phyloP scores from a whole-genome alignment of 2,329 filamentous ascomycete species.

The Aphanoascus verrucosus region DNA sequence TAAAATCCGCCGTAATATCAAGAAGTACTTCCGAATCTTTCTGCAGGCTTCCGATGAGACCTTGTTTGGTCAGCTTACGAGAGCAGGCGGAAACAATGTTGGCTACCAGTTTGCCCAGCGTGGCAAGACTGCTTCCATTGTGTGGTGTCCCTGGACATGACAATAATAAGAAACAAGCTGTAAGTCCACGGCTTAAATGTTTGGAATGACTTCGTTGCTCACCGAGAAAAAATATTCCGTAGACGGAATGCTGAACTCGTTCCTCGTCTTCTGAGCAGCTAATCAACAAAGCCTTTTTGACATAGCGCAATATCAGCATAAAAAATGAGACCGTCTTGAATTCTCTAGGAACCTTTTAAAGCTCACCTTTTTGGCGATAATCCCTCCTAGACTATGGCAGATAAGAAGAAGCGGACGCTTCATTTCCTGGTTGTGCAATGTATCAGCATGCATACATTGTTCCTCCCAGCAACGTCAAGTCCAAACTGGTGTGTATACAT shows the following conservation, averaged over 20 bases:
- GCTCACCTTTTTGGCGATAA: slow-evolving; percentile 29
- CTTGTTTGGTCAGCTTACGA: no score
- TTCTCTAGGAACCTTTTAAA: no score
- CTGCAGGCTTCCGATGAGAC: slow-evolving; percentile 31
- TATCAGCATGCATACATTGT: no score
- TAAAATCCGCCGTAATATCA: slow-evolving; percentile 32
- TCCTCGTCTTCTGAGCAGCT: neutral
- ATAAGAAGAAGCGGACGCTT: no score
- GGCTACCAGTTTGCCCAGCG: neutral
- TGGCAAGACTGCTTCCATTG: slow-evolving; percentile 3
- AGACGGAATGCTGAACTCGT: slow-evolving; percentile 19
- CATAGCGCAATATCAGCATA: slow-evolving; percentile 17
- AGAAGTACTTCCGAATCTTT: slow-evolving; percentile 34
- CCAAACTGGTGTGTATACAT: no score
- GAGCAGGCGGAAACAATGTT: neutral
- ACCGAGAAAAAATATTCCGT: slow-evolving; percentile 28
- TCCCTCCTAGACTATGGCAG: slow-evolving; percentile 22
- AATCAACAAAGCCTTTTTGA: slow-evolving; percentile 11
- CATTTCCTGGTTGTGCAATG: no score
- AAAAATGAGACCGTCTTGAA: slow-evolving; percentile 16
- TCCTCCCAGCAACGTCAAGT: no score
- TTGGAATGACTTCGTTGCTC: no score
- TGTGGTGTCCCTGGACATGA: slow-evolving; percentile 31
- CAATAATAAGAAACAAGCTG: no score
- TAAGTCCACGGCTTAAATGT: no score